Evolutionary conservation across 345 rosid species (phyloP).

Genomic region (Brassica juncea): DNA sequence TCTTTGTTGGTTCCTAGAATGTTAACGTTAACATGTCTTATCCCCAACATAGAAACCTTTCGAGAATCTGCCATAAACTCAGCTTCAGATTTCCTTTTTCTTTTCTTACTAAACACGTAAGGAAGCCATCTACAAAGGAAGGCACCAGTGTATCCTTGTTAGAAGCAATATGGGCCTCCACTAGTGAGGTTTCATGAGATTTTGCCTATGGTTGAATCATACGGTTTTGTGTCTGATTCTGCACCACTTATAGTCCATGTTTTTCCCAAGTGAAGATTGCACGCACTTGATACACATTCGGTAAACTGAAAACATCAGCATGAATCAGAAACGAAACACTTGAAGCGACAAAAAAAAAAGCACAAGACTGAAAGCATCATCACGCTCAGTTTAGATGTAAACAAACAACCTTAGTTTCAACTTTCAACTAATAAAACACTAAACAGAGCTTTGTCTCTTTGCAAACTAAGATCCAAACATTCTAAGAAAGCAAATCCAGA

Average conservation of each 20-base stretch:
- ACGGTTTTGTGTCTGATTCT: neutral
- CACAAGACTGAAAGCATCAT: neutral
- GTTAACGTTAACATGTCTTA: constrained; percentile 39
- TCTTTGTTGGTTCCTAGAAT: constrained; percentile 28
- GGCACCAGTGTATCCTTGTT: too few relatives aligned
- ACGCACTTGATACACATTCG: neutral
- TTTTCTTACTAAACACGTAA: too few relatives aligned
- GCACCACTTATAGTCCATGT: neutral
- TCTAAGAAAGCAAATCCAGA: neutral
- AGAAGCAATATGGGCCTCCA: too few relatives aligned
- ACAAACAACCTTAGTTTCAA: neutral
- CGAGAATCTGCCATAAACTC: constrained; percentile 24
- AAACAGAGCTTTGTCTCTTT: neutral
- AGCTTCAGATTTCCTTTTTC: too few relatives aligned
- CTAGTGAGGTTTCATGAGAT: neutral
- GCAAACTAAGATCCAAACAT: neutral
- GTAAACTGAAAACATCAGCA: neutral
- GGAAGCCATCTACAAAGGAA: constrained; percentile 38
- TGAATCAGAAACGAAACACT: neutral
- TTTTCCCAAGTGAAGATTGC: neutral
- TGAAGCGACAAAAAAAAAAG: neutral
- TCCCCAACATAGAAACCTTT: constrained; percentile 23
- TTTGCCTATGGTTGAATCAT: neutral
- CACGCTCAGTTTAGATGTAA: neutral
- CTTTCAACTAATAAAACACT: neutral